A percentile compares a stretch with the other conserved stretches of the same genome.
These are phyloP conservation scores for Phytophthora litchii DNA, from an alignment of 352 stramenopile genomes.

Conservation along the genomic window DNA sequence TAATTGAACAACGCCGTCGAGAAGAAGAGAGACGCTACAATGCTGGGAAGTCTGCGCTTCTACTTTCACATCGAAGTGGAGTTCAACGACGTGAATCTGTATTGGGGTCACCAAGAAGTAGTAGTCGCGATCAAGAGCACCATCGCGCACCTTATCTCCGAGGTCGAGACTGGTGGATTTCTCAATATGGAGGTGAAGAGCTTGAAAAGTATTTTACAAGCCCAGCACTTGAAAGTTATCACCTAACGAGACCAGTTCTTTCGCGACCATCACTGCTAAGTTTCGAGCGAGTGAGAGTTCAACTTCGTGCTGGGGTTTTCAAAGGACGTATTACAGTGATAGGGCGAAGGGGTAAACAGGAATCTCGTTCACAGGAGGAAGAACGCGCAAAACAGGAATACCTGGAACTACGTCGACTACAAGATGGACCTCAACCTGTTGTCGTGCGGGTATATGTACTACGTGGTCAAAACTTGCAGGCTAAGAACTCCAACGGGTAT, in stretches of 20 bases:
- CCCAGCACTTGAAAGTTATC: constrained; percentile 80
- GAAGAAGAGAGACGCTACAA: constrained; percentile 62
- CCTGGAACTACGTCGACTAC: constrained; percentile 26
- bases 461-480: constrained; percentile 69
- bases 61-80: constrained; percentile 24
- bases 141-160: constrained; percentile 51
- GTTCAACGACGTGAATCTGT: constrained; percentile 1
- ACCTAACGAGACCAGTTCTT: constrained; percentile 64
- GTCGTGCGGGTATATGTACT: constrained; percentile 82
- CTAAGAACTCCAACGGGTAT: constrained; percentile 81
- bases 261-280: constrained; percentile 60
- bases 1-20: constrained; percentile 48
- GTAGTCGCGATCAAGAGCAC: constrained; percentile 20
- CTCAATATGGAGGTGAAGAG: constrained; percentile 68
- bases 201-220: constrained; percentile 77
- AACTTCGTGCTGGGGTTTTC: constrained; percentile 76
- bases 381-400: constrained; percentile 24
- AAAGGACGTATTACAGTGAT: constrained; percentile 78
- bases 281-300: constrained; percentile 54
- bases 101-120: constrained; percentile 13
- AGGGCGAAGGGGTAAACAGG: constrained; percentile 31
- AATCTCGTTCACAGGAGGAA: constrained; percentile 28
- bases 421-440: constrained; percentile 56
- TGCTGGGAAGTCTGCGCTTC: constrained; percentile 50
- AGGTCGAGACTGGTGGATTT: constrained; percentile 82